Evolutionary conservation across 2,329 filamentous ascomycete genomes (phyloP).

Genomic region (Alternaria ethzedia): DNA sequence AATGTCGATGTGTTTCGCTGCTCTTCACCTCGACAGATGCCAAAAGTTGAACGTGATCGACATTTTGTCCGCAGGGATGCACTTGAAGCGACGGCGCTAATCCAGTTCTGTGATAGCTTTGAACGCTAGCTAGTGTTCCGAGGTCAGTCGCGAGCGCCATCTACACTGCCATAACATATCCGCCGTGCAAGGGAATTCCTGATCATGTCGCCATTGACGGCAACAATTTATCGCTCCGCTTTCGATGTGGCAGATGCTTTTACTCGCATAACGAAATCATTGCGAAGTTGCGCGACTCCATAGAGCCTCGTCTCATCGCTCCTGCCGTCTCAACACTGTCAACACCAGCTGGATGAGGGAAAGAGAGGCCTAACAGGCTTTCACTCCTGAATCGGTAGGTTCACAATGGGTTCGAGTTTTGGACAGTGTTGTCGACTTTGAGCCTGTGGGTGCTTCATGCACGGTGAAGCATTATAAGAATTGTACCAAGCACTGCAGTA

Average conservation of each 20-base stretch:
- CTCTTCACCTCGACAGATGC: neutral
- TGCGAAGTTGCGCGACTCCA: neutral
- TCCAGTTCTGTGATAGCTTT: neutral
- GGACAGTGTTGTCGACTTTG: neutral
- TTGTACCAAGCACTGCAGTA: neutral
- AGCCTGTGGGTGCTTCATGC: neutral
- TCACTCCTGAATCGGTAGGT: neutral
- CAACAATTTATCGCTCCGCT: neutral
- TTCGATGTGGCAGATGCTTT: neutral
- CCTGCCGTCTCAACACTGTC: neutral
- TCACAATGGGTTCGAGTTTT: neutral
- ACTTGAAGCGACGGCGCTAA: neutral
- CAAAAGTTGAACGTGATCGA: constrained; percentile 9
- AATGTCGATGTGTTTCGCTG: constrained; percentile 1
- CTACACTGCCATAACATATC: neutral
- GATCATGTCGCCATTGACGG: neutral
- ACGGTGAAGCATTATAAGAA: neutral
- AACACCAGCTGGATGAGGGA: neutral
- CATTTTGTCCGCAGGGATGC: constrained; percentile 9
- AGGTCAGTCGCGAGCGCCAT: neutral
- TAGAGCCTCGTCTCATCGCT: neutral
- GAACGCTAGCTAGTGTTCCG: neutral
- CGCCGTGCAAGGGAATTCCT: neutral
- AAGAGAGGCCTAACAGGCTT: neutral
- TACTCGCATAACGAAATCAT: neutral